A percentile compares a stretch with the other conserved stretches of the same genome.
phyloP scores from a whole-genome alignment of 768 basidiomycete species.

The Suillus brevipes region DNA sequence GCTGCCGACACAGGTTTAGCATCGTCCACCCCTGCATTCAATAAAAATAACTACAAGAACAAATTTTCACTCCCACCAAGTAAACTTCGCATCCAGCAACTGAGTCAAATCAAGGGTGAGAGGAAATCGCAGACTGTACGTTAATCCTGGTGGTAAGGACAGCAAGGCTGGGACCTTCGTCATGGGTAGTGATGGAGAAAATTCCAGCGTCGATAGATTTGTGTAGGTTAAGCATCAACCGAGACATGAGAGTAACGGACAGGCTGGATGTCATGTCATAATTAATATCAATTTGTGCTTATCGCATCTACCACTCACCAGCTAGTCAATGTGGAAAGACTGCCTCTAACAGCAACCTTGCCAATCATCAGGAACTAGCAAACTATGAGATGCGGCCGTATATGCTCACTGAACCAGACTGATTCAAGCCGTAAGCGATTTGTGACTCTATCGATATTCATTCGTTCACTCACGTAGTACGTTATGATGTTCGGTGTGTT shows the following conservation, averaged over 20 bases:
- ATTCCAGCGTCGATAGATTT: slow-evolving; percentile 30
- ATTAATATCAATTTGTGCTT: background rate
- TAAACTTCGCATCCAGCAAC: background rate
- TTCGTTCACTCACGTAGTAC: slow-evolving; percentile 32
- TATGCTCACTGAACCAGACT: slow-evolving; percentile 11
- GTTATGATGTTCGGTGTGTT: slow-evolving; percentile 51
- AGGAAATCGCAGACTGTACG: background rate
- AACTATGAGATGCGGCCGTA: background rate
- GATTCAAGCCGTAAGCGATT: background rate
- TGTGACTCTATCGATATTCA: background rate
- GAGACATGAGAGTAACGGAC: slow-evolving; percentile 54
- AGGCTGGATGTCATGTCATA: slow-evolving; percentile 31
- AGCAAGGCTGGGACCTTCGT: slow-evolving; percentile 44
- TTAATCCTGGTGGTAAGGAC: background rate
- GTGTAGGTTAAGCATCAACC: slow-evolving; percentile 57
- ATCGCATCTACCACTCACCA: slow-evolving; percentile 31
- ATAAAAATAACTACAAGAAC: background rate
- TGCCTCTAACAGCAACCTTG: slow-evolving; percentile 34
- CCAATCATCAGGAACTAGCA: background rate
- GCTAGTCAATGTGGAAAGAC: slow-evolving; percentile 51
- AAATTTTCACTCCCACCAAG: background rate
- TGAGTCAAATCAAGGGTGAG: background rate
- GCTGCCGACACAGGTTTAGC: background rate
- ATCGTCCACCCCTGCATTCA: background rate
- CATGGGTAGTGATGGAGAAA: slow-evolving; percentile 16